Percentiles rank a stretch among this genome's conserved stretches.
Evolutionary conservation across 345 rosid genomes (phyloP).

Genomic region (Brassica napus): DNA sequence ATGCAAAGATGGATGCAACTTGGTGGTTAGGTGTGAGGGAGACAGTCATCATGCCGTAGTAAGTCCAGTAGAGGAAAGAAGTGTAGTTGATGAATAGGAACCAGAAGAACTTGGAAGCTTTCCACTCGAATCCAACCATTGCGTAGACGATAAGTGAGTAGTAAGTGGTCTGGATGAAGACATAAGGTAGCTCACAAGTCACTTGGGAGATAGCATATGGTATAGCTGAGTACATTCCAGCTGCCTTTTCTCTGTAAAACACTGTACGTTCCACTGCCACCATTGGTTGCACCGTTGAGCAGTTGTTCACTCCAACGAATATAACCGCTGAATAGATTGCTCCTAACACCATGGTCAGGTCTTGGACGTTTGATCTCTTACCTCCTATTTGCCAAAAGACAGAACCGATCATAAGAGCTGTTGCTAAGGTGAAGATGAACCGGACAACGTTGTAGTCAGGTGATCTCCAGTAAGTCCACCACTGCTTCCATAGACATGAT

Average conservation of each 20-base stretch:
- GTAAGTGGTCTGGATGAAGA: conserved; percentile 59
- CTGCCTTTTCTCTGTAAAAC: conserved; percentile 71
- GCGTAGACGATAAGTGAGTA: conserved; percentile 69
- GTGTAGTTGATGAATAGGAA: conserved; percentile 74
- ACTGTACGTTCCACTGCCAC: conserved; percentile 73
- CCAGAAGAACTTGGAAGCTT: conserved; percentile 72
- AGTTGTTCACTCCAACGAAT: conserved; percentile 70
- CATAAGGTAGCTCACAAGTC: conserved; percentile 65
- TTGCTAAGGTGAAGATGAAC: conserved; percentile 51
- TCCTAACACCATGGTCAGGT: conserved; percentile 61
- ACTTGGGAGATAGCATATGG: conserved; percentile 75
- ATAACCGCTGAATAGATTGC: conserved; percentile 63
- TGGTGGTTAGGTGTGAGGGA: conserved; percentile 86
- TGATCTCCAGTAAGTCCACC: conserved; percentile 81
- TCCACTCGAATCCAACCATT: conserved; percentile 78
- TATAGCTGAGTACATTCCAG: conserved; percentile 70
- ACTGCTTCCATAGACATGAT: conserved; percentile 69
- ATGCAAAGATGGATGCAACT: conserved; percentile 72
- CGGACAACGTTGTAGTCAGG: conserved; percentile 66
- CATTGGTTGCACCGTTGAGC: conserved; percentile 67
- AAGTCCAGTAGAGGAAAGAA: conserved; percentile 89
- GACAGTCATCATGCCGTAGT: conserved; percentile 93
- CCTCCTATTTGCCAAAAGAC: conserved; percentile 62
- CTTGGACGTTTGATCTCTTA: conserved; percentile 46
- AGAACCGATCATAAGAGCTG: conserved; percentile 59